Conservation (phyloP, 225 moss, liverwort and hornwort species). For the Marchantia paleacea region DNA sequence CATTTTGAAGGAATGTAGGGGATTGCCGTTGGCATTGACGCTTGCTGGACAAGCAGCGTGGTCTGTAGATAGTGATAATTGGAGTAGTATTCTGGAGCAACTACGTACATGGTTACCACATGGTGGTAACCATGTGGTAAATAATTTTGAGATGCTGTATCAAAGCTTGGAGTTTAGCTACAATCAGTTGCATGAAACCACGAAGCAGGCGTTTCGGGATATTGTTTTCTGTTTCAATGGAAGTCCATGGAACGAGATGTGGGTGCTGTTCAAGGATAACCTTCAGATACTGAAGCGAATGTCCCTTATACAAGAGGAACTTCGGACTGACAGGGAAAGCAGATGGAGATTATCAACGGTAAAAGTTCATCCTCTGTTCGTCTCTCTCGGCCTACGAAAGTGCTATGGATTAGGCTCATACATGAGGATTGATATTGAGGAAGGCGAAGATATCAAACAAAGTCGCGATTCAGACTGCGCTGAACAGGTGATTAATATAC, state of each 20-base stretch:
- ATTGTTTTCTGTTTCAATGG: not conserved
- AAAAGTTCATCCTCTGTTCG: not conserved
- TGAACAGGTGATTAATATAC: not conserved
- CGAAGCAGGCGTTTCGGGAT: not conserved
- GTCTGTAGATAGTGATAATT: no score
- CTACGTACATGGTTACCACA: not conserved
- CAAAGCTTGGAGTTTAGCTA: not conserved
- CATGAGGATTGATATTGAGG: not conserved
- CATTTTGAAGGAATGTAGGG: not conserved
- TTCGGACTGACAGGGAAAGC: no score
- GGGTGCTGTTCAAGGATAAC: not conserved
- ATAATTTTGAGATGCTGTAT: no score
- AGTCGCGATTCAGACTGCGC: not conserved
- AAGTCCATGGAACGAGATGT: not conserved
- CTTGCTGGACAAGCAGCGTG: no score
- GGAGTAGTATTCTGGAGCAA: not conserved
- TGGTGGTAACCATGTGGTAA: no score
- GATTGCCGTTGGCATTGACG: conserved; percentile 1
- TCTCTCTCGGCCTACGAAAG: not conserved
- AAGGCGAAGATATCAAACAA: not conserved
- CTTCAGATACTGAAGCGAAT: conserved; percentile 1
- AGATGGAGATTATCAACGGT: no score
- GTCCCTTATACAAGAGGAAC: not conserved
- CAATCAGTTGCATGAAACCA: not conserved
- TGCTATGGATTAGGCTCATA: not conserved